These are phyloP conservation scores for Venustampulla echinocandica DNA, from an alignment of 495 filamentous ascomycete species.

Conservation along the genomic window DNA sequence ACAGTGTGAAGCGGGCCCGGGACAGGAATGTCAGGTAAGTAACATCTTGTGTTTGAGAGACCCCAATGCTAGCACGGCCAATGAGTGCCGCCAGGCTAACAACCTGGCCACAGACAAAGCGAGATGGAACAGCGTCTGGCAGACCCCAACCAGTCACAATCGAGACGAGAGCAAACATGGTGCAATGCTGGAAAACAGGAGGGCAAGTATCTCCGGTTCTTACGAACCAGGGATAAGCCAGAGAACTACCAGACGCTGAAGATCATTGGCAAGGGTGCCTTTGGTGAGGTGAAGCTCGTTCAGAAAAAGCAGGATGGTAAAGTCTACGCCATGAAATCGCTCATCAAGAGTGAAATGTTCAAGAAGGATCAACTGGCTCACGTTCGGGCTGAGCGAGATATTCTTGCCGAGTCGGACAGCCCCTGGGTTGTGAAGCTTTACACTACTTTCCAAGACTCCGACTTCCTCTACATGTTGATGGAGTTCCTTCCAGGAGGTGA, in stretches of 20 bases:
- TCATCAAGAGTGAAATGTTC: constrained; percentile 99
- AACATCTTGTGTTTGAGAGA: constrained; percentile 1
- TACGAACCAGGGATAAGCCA: constrained; percentile 84
- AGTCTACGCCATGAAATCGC: constrained; percentile 95
- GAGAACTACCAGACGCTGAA: constrained; percentile 92
- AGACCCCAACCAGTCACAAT: constrained; percentile 61
- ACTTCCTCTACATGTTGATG: constrained; percentile 98
- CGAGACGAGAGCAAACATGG: constrained; percentile 69
- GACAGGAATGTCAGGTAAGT: constrained; percentile 81
- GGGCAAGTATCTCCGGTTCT: constrained; percentile 84
- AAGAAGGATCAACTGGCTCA: constrained; percentile 99
- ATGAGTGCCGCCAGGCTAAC: neutral
- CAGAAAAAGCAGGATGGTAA: constrained; percentile 93
- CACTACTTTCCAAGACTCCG: constrained; percentile 92
- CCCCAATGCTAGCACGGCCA: too few species aligned
- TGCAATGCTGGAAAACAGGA: constrained; percentile 74
- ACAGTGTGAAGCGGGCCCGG: constrained; percentile 84
- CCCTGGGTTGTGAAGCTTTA: constrained; percentile 98
- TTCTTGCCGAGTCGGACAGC: constrained; percentile 95
- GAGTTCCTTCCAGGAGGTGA: constrained; percentile 97
- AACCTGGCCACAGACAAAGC: constrained; percentile 53
- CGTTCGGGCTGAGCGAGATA: constrained; percentile 94
- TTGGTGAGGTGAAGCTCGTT: constrained; percentile 95
- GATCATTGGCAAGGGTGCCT: constrained; percentile 97
- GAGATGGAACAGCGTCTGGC: constrained; percentile 78